Evolutionary conservation across 495 filamentous ascomycete species (phyloP).

Genomic region (Xylaria scruposa): DNA sequence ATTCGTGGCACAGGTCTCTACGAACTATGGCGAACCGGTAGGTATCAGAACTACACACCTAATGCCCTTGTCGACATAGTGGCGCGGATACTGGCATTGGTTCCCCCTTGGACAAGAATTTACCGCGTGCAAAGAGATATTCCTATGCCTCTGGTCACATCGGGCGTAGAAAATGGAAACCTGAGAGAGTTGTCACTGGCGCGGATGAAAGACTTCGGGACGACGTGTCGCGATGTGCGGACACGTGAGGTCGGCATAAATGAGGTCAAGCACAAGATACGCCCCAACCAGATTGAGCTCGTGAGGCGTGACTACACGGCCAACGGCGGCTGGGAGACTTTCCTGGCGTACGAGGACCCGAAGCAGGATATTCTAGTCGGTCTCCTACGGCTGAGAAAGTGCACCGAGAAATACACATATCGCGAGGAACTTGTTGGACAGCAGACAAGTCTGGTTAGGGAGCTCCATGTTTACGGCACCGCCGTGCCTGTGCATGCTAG

Average conservation of each 20-base stretch:
- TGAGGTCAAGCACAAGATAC: constrained; percentile 97
- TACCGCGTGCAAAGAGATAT: constrained; percentile 99
- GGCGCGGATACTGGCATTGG: constrained; percentile 89
- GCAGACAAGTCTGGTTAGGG: constrained; percentile 88
- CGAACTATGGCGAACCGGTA: constrained; percentile 94
- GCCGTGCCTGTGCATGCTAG: constrained; percentile 94
- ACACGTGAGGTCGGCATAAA: constrained; percentile 98
- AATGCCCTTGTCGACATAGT: constrained; percentile 96
- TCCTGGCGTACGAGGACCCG: constrained; percentile 96
- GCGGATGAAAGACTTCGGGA: constrained; percentile 98
- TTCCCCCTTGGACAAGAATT: constrained; percentile 97
- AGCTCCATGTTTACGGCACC: constrained; percentile 95
- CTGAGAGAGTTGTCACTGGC: constrained; percentile 89
- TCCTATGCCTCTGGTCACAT: constrained; percentile 96
- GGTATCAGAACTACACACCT: constrained; percentile 98
- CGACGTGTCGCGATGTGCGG: constrained; percentile 95
- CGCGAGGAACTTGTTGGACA: constrained; percentile 84
- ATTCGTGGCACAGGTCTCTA: constrained; percentile 97
- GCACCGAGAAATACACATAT: constrained; percentile 87
- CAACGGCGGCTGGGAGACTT: constrained; percentile 98
- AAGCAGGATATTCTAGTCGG: constrained; percentile 98
- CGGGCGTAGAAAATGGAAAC: constrained; percentile 97
- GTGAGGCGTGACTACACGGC: constrained; percentile 94
- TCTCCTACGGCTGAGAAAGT: constrained; percentile 87
- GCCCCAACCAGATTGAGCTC: constrained; percentile 94